phyloP scores from a whole-genome alignment of 1,139 yeast species.

The Scheffersomyces parashehatae region DNA sequence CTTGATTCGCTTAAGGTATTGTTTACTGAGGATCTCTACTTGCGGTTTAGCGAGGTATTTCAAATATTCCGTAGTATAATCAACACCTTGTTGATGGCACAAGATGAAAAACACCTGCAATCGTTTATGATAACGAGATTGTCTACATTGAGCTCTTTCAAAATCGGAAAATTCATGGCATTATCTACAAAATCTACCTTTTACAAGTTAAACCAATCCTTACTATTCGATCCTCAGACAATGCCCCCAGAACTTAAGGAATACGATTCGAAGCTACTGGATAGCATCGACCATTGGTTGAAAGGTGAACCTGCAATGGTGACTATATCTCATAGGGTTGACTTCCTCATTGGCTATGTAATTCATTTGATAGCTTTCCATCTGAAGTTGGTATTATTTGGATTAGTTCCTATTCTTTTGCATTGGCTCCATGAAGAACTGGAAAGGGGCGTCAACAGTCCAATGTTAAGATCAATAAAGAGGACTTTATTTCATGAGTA shows the following conservation, averaged over 20 bases:
- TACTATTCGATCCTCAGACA: constrained; percentile 33
- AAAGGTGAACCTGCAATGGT: constrained; percentile 30
- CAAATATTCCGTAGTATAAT: constrained; percentile 27
- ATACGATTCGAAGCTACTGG: constrained; percentile 23
- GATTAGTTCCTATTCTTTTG: constrained; percentile 34
- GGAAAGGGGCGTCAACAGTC: constrained; percentile 2
- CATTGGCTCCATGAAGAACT: constrained; percentile 39
- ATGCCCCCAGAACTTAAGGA: constrained; percentile 23
- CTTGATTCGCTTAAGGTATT: constrained; percentile 26
- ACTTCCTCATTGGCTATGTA: constrained; percentile 35
- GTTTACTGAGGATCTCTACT: constrained; percentile 26
- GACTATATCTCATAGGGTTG: constrained; percentile 19
- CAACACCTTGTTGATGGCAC: constrained; percentile 11
- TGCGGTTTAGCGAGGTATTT: constrained; percentile 33
- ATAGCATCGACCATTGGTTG: constrained; percentile 44
- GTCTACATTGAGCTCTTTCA: constrained; percentile 29
- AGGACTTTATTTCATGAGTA: constrained; percentile 25
- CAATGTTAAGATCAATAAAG: constrained; percentile 9
- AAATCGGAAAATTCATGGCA: constrained; percentile 36
- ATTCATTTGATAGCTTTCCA: constrained; percentile 35
- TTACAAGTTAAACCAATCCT: constrained; percentile 31
- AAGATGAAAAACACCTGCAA: neutral
- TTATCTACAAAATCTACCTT: constrained; percentile 36
- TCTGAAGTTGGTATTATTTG: constrained; percentile 30
- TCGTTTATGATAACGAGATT: constrained; percentile 15